A percentile compares a stretch with the other conserved stretches of the same genome.
phyloP scores from a whole-genome alignment of 2,329 filamentous ascomycete species.

The Sporothrix variecibatus region DNA sequence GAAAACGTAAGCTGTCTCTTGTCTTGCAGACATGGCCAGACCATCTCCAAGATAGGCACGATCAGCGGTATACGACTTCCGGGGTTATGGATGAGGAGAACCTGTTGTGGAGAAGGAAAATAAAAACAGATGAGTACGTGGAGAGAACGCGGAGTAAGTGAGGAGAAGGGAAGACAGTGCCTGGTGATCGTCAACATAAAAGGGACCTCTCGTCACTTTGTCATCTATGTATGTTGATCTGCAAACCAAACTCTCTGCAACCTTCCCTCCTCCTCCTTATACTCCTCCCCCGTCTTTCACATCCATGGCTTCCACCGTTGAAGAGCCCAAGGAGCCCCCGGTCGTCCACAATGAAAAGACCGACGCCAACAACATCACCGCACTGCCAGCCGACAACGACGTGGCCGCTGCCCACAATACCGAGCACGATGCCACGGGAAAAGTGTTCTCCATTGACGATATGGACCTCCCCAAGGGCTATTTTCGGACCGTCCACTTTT shows the following conservation, averaged over 20 bases:
- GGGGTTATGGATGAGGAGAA: background rate
- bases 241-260: too few relatives aligned
- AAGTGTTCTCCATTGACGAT: slow-evolving; percentile 24
- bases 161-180: background rate
- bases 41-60: background rate
- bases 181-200: background rate
- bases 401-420: background rate
- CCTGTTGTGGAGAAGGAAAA: background rate
- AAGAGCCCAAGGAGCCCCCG: background rate
- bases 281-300: too few relatives aligned
- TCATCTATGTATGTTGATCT: background rate
- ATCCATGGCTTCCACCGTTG: background rate
- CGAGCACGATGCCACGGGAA: slow-evolving; percentile 19
- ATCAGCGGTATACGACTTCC: background rate
- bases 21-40: background rate
- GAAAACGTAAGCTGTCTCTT: background rate
- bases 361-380: background rate
- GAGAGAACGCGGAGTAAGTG: background rate
- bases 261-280: background rate
- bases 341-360: slow-evolving; percentile 1
- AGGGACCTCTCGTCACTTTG: background rate
- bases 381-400: background rate
- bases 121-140: background rate
- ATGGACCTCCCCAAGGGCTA: slow-evolving; percentile 25
- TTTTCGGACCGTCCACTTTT: slow-evolving; percentile 22